Evolutionary conservation across 306 rosid genomes (phyloP), one percentile per base, ranked within the genome.

Genomic region (Bauhinia variegata): DNA sequence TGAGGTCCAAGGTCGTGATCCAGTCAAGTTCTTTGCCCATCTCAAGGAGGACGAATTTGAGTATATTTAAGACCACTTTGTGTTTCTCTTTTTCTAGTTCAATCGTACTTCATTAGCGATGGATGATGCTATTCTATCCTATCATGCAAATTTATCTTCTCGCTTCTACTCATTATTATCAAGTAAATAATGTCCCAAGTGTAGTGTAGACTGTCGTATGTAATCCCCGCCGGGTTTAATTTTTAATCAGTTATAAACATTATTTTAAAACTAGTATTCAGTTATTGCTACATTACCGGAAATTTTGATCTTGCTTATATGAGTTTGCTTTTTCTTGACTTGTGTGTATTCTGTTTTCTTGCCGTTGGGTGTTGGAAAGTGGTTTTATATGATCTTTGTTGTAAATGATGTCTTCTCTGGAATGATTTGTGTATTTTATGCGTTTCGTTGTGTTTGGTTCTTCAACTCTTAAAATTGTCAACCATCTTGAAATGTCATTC

Each of bases 21-120:
- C 82, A 13, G 87, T 88, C 37, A 93, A 93, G 82, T 90, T 93
- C 80, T 76, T 80, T 51, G 97, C 86, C 19, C 99, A 93, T 75
- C 99, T 93, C 74, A 90, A 70, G 84, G 96, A 90, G 36, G 99
- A 90, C 14, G 97, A 93, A 71, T 90, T 93, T 53, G 97, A 93
- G 51, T 86, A 70, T 53, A 23, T 88, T 67, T 86, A 73, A 41
- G 39, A n/a, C 57, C 37, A 23, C 67, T 44, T 30, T 30, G 18
- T 17, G 9, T 8, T 34, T 34, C 4, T 4, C 4, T 11, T 33
- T 46, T 6, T 33, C 18, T 49, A 17, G 18, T 65, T 33, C 32
- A 36, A 5, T 65, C 7, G 17, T 10, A 14, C 18, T 65, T 11
- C 10, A 8, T 39, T 34, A 34, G 48, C 17, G 48, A 65, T 49